phyloP scores from a whole-genome alignment of 192 early-diverging fungal genomes.

The Podila verticillata region DNA sequence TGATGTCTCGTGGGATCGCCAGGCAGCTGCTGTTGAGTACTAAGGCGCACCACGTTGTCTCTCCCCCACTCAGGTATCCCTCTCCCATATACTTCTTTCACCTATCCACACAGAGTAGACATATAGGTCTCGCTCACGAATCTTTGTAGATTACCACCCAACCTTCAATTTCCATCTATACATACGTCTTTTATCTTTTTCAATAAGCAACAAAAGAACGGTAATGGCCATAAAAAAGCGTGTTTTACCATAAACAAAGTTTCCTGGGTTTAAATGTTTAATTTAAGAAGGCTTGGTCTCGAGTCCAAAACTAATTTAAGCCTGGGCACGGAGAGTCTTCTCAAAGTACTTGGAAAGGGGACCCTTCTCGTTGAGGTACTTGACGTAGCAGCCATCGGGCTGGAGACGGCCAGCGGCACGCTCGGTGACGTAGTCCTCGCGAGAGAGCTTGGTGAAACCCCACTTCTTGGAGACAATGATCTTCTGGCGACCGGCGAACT shows the following conservation, averaged over 20 bases:
- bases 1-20: constrained; percentile 38
- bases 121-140: no score
- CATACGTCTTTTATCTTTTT: no score
- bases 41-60: neutral
- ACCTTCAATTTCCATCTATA: no score
- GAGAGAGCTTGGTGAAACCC: constrained; percentile 98
- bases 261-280: no score
- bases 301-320: constrained; percentile 10
- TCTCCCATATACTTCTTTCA: no score
- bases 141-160: no score
- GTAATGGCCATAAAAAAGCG: no score
- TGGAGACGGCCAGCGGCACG: constrained; percentile 81
- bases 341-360: constrained; percentile 68
- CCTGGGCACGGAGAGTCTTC: constrained; percentile 35
- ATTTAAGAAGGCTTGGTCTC: no score
- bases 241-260: no score
- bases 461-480: constrained; percentile 99
- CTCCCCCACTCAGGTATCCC: neutral
- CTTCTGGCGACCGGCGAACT: constrained; percentile 99
- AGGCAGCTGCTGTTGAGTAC: neutral
- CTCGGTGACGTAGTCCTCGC: constrained; percentile 86
- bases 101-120: no score
- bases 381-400: constrained; percentile 95
- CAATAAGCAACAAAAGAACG: no score
- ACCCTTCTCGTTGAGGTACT: constrained; percentile 89